Percentiles rank a stretch among this genome's conserved stretches.
Conservation (phyloP, 2,329 filamentous ascomycete genomes). For the Sporothrix dimorphospora region DNA sequence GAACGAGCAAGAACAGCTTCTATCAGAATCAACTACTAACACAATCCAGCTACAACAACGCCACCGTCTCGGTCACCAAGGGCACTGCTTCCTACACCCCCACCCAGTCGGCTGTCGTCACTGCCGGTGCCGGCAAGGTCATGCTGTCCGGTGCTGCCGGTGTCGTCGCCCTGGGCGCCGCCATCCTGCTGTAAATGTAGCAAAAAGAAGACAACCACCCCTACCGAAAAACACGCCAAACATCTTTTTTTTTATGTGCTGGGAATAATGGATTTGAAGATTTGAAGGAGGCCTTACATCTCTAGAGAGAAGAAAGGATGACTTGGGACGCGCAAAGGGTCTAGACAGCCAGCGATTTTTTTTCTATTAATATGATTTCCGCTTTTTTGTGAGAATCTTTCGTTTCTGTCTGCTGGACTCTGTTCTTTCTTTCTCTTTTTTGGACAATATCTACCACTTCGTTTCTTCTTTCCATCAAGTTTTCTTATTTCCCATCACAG, state of each 20-base stretch:
- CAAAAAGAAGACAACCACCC: constrained; percentile 22
- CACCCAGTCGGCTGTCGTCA: constrained; percentile 52
- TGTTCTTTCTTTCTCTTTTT: constrained; percentile 1
- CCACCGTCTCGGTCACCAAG: constrained; percentile 43
- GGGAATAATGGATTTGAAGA: constrained; percentile 26
- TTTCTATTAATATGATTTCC: constrained; percentile 42
- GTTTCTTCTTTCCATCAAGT: constrained; percentile 14
- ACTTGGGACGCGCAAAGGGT: constrained; percentile 17
- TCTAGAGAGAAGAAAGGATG: background rate
- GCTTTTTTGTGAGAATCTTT: constrained; percentile 21
- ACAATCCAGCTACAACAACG: constrained; percentile 45
- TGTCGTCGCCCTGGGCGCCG: constrained; percentile 62
- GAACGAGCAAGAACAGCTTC: no score
- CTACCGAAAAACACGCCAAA: constrained; percentile 11
- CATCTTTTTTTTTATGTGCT: constrained; percentile 27
- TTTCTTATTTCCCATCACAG: constrained; percentile 20
- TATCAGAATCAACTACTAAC: constrained; percentile 25
- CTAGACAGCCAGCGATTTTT: constrained; percentile 24
- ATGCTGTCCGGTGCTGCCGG: constrained; percentile 62
- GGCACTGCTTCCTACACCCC: constrained; percentile 40
- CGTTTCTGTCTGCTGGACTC: constrained; percentile 4
- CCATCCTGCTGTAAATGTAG: constrained; percentile 60
- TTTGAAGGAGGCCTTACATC: constrained; percentile 5
- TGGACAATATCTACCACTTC: constrained; percentile 20
- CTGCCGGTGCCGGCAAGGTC: constrained; percentile 61